Conservation (phyloP, 2,329 filamentous ascomycete species). For the Ophiostoma australiae region DNA sequence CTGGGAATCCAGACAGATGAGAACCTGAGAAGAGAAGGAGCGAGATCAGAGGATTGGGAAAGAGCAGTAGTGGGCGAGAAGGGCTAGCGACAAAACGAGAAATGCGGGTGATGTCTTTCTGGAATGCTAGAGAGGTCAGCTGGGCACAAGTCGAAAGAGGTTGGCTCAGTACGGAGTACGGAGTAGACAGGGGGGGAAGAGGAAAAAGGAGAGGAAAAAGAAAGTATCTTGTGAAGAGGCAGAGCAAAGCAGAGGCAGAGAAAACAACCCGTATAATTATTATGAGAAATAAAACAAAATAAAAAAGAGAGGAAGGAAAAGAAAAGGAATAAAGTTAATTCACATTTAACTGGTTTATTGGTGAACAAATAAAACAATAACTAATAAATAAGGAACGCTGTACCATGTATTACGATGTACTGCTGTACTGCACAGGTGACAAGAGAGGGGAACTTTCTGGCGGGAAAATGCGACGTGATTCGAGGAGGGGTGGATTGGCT, state of each 20-base stretch:
- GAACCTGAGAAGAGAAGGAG: too few relatives aligned
- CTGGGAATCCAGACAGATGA: too few relatives aligned
- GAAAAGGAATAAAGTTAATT: not conserved
- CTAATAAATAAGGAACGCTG: constrained; percentile 14
- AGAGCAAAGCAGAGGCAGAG: constrained; percentile 24
- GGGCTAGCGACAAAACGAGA: not conserved
- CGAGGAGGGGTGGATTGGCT: constrained; percentile 3
- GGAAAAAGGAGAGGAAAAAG: not conserved
- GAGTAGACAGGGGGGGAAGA: constrained; percentile 16
- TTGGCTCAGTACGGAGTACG: constrained; percentile 9
- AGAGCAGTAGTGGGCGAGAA: not conserved
- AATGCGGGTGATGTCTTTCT: constrained; percentile 12
- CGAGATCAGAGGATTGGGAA: not conserved
- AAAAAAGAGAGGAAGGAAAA: not conserved
- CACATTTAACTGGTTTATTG: not conserved
- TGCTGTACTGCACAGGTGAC: constrained; percentile 15
- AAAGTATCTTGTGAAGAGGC: constrained; percentile 21
- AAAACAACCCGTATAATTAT: not conserved
- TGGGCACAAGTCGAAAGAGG: constrained; percentile 16
- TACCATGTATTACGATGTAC: too few relatives aligned
- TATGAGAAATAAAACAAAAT: not conserved
- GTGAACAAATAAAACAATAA: not conserved
- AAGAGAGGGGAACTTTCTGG: constrained; percentile 18
- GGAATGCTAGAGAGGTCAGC: constrained; percentile 19
- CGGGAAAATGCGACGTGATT: constrained; percentile 21